Conservation (phyloP, 2,329 filamentous ascomycete genomes). For the Ceratocystis smalleyi region DNA sequence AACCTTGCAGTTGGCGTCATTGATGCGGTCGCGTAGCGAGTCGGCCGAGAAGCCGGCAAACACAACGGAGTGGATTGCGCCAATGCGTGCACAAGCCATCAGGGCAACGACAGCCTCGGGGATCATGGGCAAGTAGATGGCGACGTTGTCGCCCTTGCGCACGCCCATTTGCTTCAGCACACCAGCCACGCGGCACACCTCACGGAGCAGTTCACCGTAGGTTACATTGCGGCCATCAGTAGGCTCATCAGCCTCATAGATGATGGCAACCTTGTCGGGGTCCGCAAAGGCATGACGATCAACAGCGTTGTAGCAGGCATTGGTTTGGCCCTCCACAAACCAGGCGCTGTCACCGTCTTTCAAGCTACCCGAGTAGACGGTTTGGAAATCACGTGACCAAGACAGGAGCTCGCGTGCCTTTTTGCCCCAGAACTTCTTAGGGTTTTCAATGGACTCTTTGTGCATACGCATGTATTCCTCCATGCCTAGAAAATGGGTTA, state of each 20-base stretch:
- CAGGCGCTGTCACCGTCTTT: slow-evolving; percentile 72
- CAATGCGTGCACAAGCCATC: slow-evolving; percentile 80
- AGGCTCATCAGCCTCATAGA: slow-evolving; percentile 94
- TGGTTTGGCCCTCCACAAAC: slow-evolving; percentile 87
- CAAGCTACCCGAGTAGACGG: slow-evolving; percentile 64
- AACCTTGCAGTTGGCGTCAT: slow-evolving; percentile 79
- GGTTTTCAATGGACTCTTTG: slow-evolving; percentile 77
- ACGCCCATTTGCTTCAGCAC: slow-evolving; percentile 91
- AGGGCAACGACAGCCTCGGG: slow-evolving; percentile 86
- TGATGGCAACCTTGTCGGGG: slow-evolving; percentile 85
- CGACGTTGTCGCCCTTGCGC: slow-evolving; percentile 91
- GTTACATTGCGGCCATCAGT: slow-evolving; percentile 76
- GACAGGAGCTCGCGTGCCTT: slow-evolving; percentile 76
- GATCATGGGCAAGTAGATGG: slow-evolving; percentile 97
- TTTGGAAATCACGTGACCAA: slow-evolving; percentile 86
- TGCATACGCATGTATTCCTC: slow-evolving; percentile 54
- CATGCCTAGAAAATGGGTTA: slow-evolving; percentile 30
- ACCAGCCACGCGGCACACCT: slow-evolving; percentile 78
- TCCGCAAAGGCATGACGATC: slow-evolving; percentile 94
- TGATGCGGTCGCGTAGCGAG: slow-evolving; percentile 84
- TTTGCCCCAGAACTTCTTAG: slow-evolving; percentile 77
- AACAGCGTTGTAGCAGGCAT: slow-evolving; percentile 94
- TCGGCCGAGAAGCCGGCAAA: slow-evolving; percentile 97
- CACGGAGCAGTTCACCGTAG: slow-evolving; percentile 80
- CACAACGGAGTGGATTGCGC: slow-evolving; percentile 90